Evolutionary conservation across 1,284 basidiomycete genomes (phyloP), one percentile per base, ranked within the genome.

Genomic region (Leucoagaricus sp.): DNA sequence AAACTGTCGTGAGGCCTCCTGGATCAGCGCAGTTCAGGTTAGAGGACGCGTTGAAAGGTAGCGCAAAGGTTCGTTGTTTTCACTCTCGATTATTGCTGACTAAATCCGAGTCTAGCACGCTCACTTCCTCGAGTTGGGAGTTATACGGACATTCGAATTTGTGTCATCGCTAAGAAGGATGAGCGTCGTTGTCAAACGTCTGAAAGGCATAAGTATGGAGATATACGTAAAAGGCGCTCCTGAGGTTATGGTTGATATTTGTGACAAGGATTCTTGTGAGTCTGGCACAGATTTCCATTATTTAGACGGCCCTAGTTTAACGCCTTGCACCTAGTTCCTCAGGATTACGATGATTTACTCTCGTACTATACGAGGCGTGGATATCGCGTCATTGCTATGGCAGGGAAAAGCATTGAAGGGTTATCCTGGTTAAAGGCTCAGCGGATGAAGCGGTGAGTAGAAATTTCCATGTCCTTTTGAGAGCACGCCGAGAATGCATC

Each of bases 181-280:
- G 97, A 97, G 94, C 61, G 97, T 99, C 26, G 86, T 99, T 55
- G 96, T 98, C 65, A 99, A 98, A 72, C 83, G 93, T 51, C 83
- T 99, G 57, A 97, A 93, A 72, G 96, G 95, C 61, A 86, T 76
- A 45, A 94, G 91, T 68, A 98, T 99, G 93, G 96, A 99, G 69
- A 83, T 98, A 7, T 99, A 98, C 70, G 96, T 96, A 68, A 99
- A 99, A 71, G 97, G 97, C 21, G 97, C 97, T 1, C 97, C 97
- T 0, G 97, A 99, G 71, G 93, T 97, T 55, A 99, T 99, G 95
- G 72, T 77, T 2, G 96, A 97, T 46, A 98, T 99, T 58, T 98
- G 96, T 69, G 89, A 94, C 57, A 88, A 82, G 60, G 84, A 89
- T 50, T 92, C 94, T 13, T 89, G 94, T 96, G 66, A 66, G 93